Evolutionary conservation across 768 basidiomycete species (phyloP).

Genomic region (Amanita thiersii): DNA sequence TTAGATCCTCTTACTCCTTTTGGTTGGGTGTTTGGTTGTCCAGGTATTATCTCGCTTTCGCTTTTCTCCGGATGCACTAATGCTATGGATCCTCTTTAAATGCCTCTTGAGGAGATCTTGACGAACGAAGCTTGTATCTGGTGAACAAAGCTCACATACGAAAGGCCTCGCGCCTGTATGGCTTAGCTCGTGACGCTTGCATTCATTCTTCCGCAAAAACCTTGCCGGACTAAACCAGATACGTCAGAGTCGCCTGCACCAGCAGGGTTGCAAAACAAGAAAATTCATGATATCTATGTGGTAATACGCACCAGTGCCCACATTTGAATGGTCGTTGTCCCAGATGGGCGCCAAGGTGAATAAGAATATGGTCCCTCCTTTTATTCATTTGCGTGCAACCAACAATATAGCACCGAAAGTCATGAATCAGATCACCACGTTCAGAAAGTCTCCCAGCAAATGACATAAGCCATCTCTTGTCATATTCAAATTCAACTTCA

Average conservation of each 20-base stretch:
- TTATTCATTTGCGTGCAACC: slow-evolving; percentile 66
- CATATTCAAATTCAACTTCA: slow-evolving; percentile 38
- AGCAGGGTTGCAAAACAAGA: background rate
- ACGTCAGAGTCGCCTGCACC: background rate
- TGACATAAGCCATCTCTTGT: slow-evolving; percentile 55
- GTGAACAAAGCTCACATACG: slow-evolving; percentile 45
- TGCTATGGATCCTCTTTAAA: slow-evolving; percentile 46
- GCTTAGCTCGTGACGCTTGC: slow-evolving; percentile 65
- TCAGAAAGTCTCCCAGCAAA: slow-evolving; percentile 62
- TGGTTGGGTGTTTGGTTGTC: background rate
- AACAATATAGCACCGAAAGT: slow-evolving; percentile 61
- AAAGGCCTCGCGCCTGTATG: slow-evolving; percentile 56
- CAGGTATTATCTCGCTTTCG: background rate
- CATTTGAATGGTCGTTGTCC: slow-evolving; percentile 63
- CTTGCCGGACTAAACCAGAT: slow-evolving; percentile 37
- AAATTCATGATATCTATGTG: background rate
- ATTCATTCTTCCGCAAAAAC: slow-evolving; percentile 71
- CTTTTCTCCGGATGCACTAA: slow-evolving; percentile 12
- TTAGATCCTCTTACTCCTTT: background rate
- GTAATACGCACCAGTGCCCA: slow-evolving; percentile 45
- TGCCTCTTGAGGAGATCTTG: slow-evolving; percentile 66
- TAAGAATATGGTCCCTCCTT: slow-evolving; percentile 65
- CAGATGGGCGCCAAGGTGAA: slow-evolving; percentile 66
- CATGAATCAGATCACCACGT: slow-evolving; percentile 45
- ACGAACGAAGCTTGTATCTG: slow-evolving; percentile 47